Base-by-base conservation (phyloP, 495 filamentous ascomycete genomes). In the Talaromyces adpressus region DNA sequence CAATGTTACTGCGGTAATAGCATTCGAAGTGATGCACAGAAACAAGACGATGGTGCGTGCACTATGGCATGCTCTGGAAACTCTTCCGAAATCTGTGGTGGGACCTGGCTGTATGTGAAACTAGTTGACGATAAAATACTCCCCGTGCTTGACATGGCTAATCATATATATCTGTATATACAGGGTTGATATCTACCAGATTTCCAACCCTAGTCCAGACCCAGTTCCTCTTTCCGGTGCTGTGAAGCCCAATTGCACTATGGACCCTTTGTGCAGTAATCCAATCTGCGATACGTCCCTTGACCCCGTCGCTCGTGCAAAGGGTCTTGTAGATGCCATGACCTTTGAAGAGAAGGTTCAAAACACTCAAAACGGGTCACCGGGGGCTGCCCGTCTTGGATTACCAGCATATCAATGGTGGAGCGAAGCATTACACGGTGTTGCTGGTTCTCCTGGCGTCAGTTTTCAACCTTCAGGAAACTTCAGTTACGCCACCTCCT, bases 401-500 rank as follows among this genome's bases (percentile, higher is more conserved):
- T 67, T 85, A 4, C 81, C 81, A 4, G 29, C 71, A 4, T 84
- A 85, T 64, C 67, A 81, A 67, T 81, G 79, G 76, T 83, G 75
- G 74, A 70, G 62, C 57, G 63, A 67, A 68, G 82, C 79, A 11
- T 70, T 85, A 14, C 83, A 85, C 69, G 83, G 83, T 11, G 77
- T 86, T 2, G 82, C 81, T n/a, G 61, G 63, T 6, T 72, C 69
- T 7, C 79, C 74, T 11, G 81, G 79, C 4, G 80, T 83, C 0
- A 76, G 73, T 32, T 83, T 84, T 67, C 67, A 72, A 2, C 65
- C 70, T 57, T 69, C 70, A 14, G 78, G 76, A 3, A 72, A 77
- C 36, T 85, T 76, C 69, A 75, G 71, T 62, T 83, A 79, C 64
- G 82, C 83, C 5, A 85, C 83, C 0, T 81, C 77, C 0, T 87